phyloP scores from a whole-genome alignment of 805 yeast genomes.

The Blastobotrys attinorum region DNA sequence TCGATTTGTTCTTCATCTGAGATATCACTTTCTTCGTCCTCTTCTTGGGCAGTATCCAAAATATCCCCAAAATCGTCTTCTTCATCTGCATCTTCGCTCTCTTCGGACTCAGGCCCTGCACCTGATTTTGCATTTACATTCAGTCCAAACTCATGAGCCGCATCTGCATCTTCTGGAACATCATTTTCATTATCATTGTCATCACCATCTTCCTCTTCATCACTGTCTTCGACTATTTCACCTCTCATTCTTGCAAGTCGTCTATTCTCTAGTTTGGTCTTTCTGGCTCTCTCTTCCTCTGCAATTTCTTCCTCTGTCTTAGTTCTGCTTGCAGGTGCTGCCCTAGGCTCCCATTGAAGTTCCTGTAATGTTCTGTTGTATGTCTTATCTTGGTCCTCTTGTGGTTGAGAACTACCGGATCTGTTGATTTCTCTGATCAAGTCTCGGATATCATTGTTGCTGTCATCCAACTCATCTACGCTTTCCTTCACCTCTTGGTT shows the following conservation, averaged over 20 bases:
- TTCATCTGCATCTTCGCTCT: constrained; percentile 4
- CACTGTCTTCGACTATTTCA: constrained; percentile 21
- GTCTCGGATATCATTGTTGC: constrained; percentile 27
- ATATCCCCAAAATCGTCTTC: constrained; percentile 42
- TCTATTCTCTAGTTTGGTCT: constrained; percentile 27
- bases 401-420: constrained; percentile 9
- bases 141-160: background rate
- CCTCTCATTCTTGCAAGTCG: constrained; percentile 33
- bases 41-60: constrained; percentile 18
- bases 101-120: constrained; percentile 42
- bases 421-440: constrained; percentile 26
- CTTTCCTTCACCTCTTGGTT: constrained; percentile 30
- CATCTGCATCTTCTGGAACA: background rate
- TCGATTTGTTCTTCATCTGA: constrained; percentile 43
- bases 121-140: constrained; percentile 1
- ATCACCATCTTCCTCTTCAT: constrained; percentile 24
- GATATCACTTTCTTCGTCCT: constrained; percentile 15
- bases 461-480: constrained; percentile 31
- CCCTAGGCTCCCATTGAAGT: constrained; percentile 34
- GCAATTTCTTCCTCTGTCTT: constrained; percentile 36
- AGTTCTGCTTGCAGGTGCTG: constrained; percentile 35
- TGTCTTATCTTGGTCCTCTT: constrained; percentile 18
- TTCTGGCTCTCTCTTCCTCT: constrained; percentile 27
- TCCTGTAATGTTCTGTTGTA: constrained; percentile 32
- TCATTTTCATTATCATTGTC: constrained; percentile 15